These are phyloP conservation scores for Luffa acutangula DNA, from an alignment of 306 rosid genomes.

Conservation along the genomic window DNA sequence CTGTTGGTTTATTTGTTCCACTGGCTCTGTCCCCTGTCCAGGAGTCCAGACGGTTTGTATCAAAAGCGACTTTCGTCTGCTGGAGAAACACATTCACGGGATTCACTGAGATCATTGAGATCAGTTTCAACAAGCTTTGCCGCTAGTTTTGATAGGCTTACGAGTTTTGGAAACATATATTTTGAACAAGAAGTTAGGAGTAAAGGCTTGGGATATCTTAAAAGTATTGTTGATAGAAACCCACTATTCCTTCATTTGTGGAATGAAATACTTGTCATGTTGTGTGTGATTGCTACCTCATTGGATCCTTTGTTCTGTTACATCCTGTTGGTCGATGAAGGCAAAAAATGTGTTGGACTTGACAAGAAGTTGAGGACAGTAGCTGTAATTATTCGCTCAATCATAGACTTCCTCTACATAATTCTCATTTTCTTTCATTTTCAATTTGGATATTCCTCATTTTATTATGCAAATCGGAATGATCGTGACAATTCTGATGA, in stretches of 20 bases:
- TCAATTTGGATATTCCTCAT: neutral
- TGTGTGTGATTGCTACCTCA: slow-evolving; percentile 7
- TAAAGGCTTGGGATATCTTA: neutral
- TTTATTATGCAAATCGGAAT: neutral
- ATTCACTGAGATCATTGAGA: neutral
- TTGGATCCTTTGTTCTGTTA: slow-evolving; percentile 14
- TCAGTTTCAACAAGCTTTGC: neutral
- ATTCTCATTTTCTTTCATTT: neutral
- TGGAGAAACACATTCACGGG: neutral
- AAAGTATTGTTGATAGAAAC: neutral
- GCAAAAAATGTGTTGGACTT: neutral
- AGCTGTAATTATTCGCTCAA: neutral
- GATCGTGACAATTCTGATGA: too few species aligned
- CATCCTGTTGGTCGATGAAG: neutral
- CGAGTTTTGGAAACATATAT: neutral
- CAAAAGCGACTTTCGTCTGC: neutral
- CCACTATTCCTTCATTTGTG: neutral
- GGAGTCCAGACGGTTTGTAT: neutral
- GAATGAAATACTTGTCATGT: neutral
- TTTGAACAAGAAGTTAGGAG: neutral
- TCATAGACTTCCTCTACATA: slow-evolving; percentile 1
- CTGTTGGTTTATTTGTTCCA: neutral
- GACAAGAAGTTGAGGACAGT: slow-evolving; percentile 2
- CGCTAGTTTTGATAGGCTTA: slow-evolving; percentile 5
- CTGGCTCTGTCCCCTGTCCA: neutral